phyloP scores from a whole-genome alignment of 768 basidiomycete genomes.

The Rhodosporidiobolus sp. region DNA sequence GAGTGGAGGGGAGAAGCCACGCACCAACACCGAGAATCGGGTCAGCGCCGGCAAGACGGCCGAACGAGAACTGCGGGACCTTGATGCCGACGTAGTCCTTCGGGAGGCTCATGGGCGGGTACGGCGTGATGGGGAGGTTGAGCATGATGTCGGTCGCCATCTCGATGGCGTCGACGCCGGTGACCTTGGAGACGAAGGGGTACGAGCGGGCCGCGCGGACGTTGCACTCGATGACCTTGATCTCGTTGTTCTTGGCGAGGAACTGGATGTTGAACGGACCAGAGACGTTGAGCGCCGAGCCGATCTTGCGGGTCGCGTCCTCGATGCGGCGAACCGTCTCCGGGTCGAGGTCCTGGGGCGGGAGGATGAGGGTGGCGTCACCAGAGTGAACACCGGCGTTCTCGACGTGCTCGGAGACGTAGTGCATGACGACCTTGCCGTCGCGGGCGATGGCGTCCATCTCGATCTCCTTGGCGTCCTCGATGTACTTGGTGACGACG shows the following conservation, averaged over 20 bases:
- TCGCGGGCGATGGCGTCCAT: conserved; percentile 98
- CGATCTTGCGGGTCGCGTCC: conserved; percentile 95
- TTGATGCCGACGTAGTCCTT: conserved; percentile 96
- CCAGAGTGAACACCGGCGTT: conserved; percentile 99
- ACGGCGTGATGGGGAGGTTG: conserved; percentile 78
- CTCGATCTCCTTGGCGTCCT: conserved; percentile 99
- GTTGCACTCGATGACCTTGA: conserved; percentile 99
- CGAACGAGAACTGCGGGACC: conserved; percentile 99
- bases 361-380: conserved; percentile 95
- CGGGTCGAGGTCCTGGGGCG: conserved; percentile 96
- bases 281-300: conserved; percentile 93
- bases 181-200: conserved; percentile 98
- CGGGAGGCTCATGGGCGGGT: conserved; percentile 83
- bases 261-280: conserved; percentile 99
- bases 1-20: not conserved
- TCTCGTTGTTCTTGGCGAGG: conserved; percentile 99
- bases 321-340: conserved; percentile 94
- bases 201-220: conserved; percentile 94
- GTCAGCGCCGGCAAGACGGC: conserved; percentile 91
- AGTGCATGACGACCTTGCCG: conserved; percentile 99
- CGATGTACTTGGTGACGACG: conserved; percentile 98
- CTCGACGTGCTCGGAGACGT: conserved; percentile 98
- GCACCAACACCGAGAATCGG: conserved; percentile 79
- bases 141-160: conserved; percentile 99
- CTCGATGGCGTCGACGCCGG: conserved; percentile 95